Conservation (phyloP, 768 basidiomycete species). For the Saitozyma sp. region DNA sequence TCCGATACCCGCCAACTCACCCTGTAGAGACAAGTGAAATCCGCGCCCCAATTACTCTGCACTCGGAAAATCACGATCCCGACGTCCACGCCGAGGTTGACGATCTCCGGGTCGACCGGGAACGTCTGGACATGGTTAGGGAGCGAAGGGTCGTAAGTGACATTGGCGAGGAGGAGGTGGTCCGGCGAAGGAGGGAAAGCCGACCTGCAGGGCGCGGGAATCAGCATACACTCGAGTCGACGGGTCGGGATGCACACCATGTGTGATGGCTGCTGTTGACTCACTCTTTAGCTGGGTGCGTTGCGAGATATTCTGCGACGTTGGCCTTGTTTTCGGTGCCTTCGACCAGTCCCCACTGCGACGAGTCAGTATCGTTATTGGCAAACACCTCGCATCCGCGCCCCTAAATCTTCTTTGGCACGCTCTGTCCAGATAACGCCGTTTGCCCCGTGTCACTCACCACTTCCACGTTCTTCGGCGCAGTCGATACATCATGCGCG, state of each 20-base stretch:
- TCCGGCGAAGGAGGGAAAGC: slow-evolving; percentile 19
- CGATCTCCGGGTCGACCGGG: slow-evolving; percentile 67
- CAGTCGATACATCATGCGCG: slow-evolving; percentile 74
- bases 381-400: background rate
- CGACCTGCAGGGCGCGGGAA: background rate
- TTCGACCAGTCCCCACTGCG: slow-evolving; percentile 76
- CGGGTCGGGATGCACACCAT: background rate
- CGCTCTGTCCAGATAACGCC: background rate
- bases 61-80: slow-evolving; percentile 78
- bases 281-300: slow-evolving; percentile 13
- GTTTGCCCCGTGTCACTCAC: slow-evolving; percentile 24
- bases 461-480: slow-evolving; percentile 83
- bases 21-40: slow-evolving; percentile 77
- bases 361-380: slow-evolving; percentile 1
- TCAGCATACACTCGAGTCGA: background rate
- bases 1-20: slow-evolving; percentile 27
- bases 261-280: slow-evolving; percentile 2
- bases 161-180: slow-evolving; percentile 65
- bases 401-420: background rate
- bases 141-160: slow-evolving; percentile 64
- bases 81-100: slow-evolving; percentile 73
- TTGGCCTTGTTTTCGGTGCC: slow-evolving; percentile 69
- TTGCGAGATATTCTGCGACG: slow-evolving; percentile 57
- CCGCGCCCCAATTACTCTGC: slow-evolving; percentile 82
- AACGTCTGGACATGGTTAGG: slow-evolving; percentile 73